phyloP scores from a whole-genome alignment of 495 filamentous ascomycete species.

The Tuber umbilicatum region DNA sequence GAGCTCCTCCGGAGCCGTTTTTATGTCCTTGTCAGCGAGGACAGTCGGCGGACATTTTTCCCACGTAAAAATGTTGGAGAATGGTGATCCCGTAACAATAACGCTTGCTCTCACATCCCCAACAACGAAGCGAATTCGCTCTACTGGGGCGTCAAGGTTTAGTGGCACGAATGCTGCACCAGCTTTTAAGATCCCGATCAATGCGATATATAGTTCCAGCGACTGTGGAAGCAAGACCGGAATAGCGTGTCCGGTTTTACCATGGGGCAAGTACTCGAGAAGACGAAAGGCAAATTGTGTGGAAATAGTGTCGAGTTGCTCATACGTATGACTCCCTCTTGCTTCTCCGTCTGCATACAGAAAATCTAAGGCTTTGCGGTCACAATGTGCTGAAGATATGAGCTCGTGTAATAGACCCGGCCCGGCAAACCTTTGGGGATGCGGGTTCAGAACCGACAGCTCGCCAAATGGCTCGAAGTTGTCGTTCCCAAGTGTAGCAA shows the following conservation, averaged over 20 bases:
- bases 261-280: constrained; percentile 33
- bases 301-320: constrained; percentile 53
- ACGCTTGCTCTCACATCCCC: constrained; percentile 57
- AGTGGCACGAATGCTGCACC: constrained; percentile 77
- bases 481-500: not conserved
- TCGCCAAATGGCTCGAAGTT: not conserved
- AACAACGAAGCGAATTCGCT: constrained; percentile 67
- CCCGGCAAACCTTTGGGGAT: constrained; percentile 52
- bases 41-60: constrained; percentile 42
- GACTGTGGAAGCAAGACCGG: constrained; percentile 67
- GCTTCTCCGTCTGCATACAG: constrained; percentile 46
- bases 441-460: constrained; percentile 59
- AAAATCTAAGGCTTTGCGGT: constrained; percentile 55
- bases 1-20: not conserved
- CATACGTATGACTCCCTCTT: constrained; percentile 51
- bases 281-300: constrained; percentile 51
- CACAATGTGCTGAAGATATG: constrained; percentile 42
- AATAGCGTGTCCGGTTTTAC: constrained; percentile 46
- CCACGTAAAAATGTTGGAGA: constrained; percentile 42
- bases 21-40: constrained; percentile 39
- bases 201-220: constrained; percentile 61
- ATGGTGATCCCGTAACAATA: constrained; percentile 49
- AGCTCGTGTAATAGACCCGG: constrained; percentile 63
- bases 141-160: constrained; percentile 61
- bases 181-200: constrained; percentile 66